Evolutionary conservation across 805 yeast genomes (phyloP).

Genomic region (baker's yeast (Saccharomyces cerevisiae)): DNA sequence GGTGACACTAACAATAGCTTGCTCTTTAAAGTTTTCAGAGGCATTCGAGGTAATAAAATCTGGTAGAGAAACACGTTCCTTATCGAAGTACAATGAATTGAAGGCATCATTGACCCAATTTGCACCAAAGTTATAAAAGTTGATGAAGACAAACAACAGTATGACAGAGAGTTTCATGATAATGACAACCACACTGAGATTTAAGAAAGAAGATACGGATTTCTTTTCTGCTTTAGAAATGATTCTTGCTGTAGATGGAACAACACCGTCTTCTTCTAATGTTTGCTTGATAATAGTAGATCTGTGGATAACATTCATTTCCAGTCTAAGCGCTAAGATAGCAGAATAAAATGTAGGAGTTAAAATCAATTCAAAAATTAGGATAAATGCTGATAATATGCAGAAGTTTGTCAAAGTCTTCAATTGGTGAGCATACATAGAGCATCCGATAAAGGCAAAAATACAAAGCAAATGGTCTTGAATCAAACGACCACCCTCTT

Average conservation of each 20-base stretch:
- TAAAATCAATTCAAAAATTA: constrained; percentile 62
- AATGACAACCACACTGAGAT: constrained; percentile 38
- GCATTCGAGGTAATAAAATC: constrained; percentile 27
- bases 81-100: constrained; percentile 16
- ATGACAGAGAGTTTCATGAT: constrained; percentile 54
- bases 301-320: constrained; percentile 77
- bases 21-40: constrained; percentile 32
- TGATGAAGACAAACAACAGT: constrained; percentile 51
- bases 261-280: constrained; percentile 87
- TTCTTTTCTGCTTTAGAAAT: constrained; percentile 37
- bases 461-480: constrained; percentile 73
- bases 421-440: constrained; percentile 55
- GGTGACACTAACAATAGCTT: constrained; percentile 49
- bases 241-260: constrained; percentile 61
- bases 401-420: constrained; percentile 76
- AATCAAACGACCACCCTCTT: constrained; percentile 35
- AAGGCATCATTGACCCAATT: constrained; percentile 57
- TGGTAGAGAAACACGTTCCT: constrained; percentile 36
- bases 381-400: constrained; percentile 58
- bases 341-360: constrained; percentile 79
- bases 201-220: constrained; percentile 17
- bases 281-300: constrained; percentile 69
- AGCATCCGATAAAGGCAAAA: constrained; percentile 58
- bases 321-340: constrained; percentile 76
- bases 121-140: constrained; percentile 60